Evolutionary conservation across 257 asterid genomes (phyloP).

Genomic region (Oldenlandia corymbosa): DNA sequence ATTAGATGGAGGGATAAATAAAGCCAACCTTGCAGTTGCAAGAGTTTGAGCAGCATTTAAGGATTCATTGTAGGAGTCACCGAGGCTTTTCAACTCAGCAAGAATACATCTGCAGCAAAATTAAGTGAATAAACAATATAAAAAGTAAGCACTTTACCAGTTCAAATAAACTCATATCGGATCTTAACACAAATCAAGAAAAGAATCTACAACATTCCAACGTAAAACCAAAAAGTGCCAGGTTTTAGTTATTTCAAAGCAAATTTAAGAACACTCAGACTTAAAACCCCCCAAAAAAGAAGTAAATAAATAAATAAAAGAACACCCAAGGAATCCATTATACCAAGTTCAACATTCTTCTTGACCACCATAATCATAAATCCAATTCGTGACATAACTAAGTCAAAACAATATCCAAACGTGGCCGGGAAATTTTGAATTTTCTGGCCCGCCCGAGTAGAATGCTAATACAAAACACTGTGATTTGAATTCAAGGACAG

Average conservation of each 20-base stretch:
- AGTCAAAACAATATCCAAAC: not conserved
- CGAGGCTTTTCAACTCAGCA: constrained; percentile 82
- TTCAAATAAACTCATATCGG: not conserved
- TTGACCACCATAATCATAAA: not conserved
- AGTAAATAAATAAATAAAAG: no score
- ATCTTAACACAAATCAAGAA: not conserved
- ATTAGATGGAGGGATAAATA: constrained; percentile 3
- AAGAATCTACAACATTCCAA: not conserved
- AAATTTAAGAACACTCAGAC: not conserved
- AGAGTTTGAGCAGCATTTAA: constrained; percentile 60
- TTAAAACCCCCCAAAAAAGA: no score
- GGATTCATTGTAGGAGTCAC: constrained; percentile 47
- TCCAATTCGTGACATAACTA: not conserved
- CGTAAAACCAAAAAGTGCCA: not conserved
- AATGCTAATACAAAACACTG: not conserved
- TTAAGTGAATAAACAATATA: not conserved
- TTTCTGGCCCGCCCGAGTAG: not conserved
- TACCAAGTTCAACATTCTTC: not conserved
- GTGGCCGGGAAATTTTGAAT: not conserved
- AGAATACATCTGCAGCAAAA: constrained; percentile 60
- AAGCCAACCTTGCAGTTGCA: constrained; percentile 56
- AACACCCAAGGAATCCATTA: not conserved
- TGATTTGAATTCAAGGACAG: not conserved
- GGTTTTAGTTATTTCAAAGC: not conserved
- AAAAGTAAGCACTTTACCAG: not conserved